These are phyloP conservation scores for Lasiosphaeria ovina DNA, from an alignment of 495 filamentous ascomycete species.

Conservation along the genomic window DNA sequence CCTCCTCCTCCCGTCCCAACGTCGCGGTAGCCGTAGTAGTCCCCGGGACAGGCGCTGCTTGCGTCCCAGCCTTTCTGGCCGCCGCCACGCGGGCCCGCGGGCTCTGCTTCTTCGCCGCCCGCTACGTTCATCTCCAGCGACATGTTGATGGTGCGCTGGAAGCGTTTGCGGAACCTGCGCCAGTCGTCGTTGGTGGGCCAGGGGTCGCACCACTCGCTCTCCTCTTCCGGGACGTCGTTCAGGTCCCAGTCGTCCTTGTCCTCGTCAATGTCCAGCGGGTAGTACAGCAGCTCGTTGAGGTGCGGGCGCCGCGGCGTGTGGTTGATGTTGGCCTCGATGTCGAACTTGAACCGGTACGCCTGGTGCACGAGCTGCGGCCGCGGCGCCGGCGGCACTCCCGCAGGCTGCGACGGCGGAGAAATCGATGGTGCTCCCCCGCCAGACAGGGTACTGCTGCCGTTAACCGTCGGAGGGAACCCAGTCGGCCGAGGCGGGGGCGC, in stretches of 20 bases:
- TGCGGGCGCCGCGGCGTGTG: constrained; percentile 42
- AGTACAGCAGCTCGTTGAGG: constrained; percentile 42
- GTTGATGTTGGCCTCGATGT: constrained; percentile 49
- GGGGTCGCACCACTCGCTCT: constrained; percentile 37
- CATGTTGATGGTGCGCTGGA: constrained; percentile 31
- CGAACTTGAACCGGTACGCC: constrained; percentile 50
- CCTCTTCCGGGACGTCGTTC: constrained; percentile 19
- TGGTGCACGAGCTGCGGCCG: constrained; percentile 38
- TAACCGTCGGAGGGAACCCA: constrained; percentile 2
- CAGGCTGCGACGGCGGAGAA: background rate
- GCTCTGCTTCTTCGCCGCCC: background rate
- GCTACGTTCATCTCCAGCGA: constrained; percentile 23
- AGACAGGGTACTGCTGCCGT: background rate
- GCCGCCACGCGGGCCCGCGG: constrained; percentile 3
- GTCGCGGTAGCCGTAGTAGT: background rate
- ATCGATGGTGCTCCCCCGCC: constrained; percentile 12
- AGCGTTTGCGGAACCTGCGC: constrained; percentile 37
- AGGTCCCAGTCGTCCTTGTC: constrained; percentile 34
- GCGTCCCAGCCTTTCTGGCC: constrained; percentile 2
- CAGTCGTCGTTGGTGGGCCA: constrained; percentile 43
- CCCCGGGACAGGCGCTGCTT: background rate
- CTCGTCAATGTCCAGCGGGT: constrained; percentile 38
- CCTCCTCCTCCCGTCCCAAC: background rate
- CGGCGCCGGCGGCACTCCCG: background rate
- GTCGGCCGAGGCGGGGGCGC: background rate